These are phyloP conservation scores for Ascodesmis nigricans DNA, from an alignment of 495 filamentous ascomycete genomes.

Conservation along the genomic window DNA sequence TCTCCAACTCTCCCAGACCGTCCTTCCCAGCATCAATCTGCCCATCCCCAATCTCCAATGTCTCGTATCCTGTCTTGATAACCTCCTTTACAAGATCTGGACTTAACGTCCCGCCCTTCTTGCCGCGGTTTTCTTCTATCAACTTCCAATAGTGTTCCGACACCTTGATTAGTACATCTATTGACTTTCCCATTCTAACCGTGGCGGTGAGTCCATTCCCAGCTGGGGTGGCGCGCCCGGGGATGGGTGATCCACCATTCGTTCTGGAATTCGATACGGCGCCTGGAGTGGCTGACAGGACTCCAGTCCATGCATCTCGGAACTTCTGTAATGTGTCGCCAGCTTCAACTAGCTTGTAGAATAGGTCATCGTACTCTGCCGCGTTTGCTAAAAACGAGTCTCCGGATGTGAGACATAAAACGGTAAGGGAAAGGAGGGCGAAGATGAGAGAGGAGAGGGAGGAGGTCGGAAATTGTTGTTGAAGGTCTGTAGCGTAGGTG, in stretches of 20 bases:
- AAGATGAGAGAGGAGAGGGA: conserved; percentile 48
- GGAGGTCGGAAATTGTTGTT: conserved; percentile 34
- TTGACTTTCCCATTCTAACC: conserved; percentile 37
- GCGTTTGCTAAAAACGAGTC: conserved; percentile 85
- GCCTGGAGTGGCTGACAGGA: too few relatives aligned
- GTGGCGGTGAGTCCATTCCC: conserved; percentile 1
- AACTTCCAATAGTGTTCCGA: conserved; percentile 71
- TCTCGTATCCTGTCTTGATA: conserved; percentile 92
- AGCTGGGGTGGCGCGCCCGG: too few relatives aligned
- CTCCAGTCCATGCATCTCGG: conserved; percentile 59
- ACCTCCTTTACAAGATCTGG: conserved; percentile 69
- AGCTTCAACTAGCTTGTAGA: conserved; percentile 92
- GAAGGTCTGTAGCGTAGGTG: conserved; percentile 57
- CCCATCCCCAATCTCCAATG: conserved; percentile 62
- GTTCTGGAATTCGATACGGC: too few relatives aligned
- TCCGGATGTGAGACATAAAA: conserved; percentile 68
- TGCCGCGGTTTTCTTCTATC: conserved; percentile 38
- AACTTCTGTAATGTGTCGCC: conserved; percentile 71
- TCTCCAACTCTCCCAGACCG: conserved; percentile 58
- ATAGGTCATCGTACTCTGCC: conserved; percentile 78
- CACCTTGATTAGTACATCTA: conserved; percentile 65
- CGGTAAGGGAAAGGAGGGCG: conserved; percentile 63
- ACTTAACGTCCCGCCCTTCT: conserved; percentile 36
- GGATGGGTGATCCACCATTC: too few relatives aligned
- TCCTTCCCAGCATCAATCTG: conserved; percentile 22